Evolutionary conservation across 768 basidiomycete species (phyloP).

Genomic region (Trametes maxima): DNA sequence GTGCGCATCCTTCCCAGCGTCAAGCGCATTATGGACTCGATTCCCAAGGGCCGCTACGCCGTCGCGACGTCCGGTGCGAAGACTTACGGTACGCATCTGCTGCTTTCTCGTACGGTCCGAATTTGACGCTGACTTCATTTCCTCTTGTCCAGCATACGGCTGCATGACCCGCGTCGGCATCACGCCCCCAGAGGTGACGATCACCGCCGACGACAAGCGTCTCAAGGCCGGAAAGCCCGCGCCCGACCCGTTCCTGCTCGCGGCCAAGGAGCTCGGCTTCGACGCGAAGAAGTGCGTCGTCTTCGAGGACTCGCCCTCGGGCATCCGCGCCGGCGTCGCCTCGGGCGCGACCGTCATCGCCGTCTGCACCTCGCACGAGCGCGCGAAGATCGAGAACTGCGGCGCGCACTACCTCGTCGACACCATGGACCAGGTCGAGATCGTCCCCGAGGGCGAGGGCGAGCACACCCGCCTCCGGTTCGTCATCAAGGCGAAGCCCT

Average conservation of each 20-base stretch:
- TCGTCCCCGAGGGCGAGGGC: constrained; percentile 43
- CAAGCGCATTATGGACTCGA: constrained; percentile 59
- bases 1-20: constrained; percentile 76
- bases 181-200: constrained; percentile 64
- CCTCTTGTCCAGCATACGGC: constrained; percentile 51
- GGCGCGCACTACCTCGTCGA: constrained; percentile 60
- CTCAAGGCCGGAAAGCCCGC: constrained; percentile 67
- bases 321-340: constrained; percentile 70
- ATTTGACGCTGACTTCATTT: constrained; percentile 13
- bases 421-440: constrained; percentile 52
- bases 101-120: neutral
- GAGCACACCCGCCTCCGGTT: constrained; percentile 42
- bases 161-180: constrained; percentile 74
- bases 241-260: constrained; percentile 65
- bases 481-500: constrained; percentile 33
- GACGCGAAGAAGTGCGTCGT: constrained; percentile 66
- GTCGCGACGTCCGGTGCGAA: constrained; percentile 77
- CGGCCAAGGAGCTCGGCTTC: constrained; percentile 59
- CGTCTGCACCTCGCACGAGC: constrained; percentile 72
- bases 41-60: constrained; percentile 67
- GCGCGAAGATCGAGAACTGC: constrained; percentile 53
- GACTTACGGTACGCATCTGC: constrained; percentile 54
- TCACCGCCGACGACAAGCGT: constrained; percentile 77
- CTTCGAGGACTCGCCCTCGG: constrained; percentile 72
- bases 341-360: constrained; percentile 76